These are phyloP conservation scores for Xylariaceae sp. DNA, from an alignment of 2,329 filamentous ascomycete species.

Conservation along the genomic window DNA sequence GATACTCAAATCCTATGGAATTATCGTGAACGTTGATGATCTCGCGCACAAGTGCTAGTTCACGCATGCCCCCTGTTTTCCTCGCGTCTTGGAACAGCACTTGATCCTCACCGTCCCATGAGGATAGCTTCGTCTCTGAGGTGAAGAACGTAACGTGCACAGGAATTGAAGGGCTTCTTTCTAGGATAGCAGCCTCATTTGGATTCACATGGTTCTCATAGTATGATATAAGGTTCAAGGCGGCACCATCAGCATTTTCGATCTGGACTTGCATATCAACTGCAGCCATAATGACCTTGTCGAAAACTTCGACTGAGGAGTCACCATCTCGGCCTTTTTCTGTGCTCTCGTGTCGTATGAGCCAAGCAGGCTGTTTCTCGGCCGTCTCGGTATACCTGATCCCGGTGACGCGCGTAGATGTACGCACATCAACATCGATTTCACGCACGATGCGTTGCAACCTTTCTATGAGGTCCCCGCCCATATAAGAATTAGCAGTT, in stretches of 20 bases:
- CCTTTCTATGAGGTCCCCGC: slow-evolving; percentile 19
- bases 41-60: slow-evolving; percentile 13
- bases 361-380: slow-evolving; percentile 4
- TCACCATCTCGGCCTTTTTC: not conserved
- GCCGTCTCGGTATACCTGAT: not conserved
- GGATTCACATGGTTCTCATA: not conserved
- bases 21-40: not conserved
- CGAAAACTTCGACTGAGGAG: slow-evolving; percentile 8
- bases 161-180: not conserved
- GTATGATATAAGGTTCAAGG: not conserved
- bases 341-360: slow-evolving; percentile 6
- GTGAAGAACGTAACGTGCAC: slow-evolving; percentile 13
- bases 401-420: slow-evolving; percentile 8
- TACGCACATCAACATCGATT: slow-evolving; percentile 4
- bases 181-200: not conserved
- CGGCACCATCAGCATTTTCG: not conserved
- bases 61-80: slow-evolving; percentile 2
- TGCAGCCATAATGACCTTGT: slow-evolving; percentile 13
- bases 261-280: slow-evolving; percentile 1
- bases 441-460: slow-evolving; percentile 6
- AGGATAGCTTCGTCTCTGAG: slow-evolving; percentile 1
- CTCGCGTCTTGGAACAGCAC: slow-evolving; percentile 6
- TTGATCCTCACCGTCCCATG: slow-evolving; percentile 3
- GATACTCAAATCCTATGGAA: slow-evolving; percentile 1
- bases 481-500: slow-evolving; percentile 17